Evolutionary conservation across 352 stramenopile genomes (phyloP).

Genomic region (Globisporangium echinulatum): DNA sequence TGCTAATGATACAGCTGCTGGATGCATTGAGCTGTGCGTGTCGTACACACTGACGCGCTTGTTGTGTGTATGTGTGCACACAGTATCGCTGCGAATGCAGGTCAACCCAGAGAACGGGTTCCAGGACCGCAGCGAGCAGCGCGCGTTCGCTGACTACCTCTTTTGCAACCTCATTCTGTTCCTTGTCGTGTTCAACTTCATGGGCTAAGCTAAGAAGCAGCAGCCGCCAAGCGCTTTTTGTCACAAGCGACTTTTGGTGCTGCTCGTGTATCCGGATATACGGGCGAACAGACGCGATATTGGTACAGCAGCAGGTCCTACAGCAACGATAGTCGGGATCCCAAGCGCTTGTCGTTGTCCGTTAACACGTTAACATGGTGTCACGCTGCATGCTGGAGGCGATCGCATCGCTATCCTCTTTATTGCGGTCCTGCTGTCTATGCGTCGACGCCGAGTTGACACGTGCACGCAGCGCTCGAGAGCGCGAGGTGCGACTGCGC

Average conservation of each 20-base stretch:
- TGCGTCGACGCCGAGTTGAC: too few relatives aligned
- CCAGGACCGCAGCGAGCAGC: conserved; percentile 75
- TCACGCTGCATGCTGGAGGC: too few relatives aligned
- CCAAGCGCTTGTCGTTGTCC: too few relatives aligned
- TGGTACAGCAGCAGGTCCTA: too few relatives aligned
- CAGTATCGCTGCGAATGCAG: conserved; percentile 88
- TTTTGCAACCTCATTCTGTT: conserved; percentile 92
- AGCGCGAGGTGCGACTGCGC: conserved; percentile 18
- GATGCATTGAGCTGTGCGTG: not conserved
- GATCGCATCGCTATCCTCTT: too few relatives aligned
- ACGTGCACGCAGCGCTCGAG: not conserved
- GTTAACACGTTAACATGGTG: too few relatives aligned
- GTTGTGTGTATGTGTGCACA: not conserved
- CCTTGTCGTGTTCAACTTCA: conserved; percentile 92
- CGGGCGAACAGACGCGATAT: too few relatives aligned
- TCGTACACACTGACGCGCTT: not conserved
- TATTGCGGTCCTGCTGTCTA: too few relatives aligned
- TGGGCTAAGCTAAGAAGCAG: conserved; percentile 55
- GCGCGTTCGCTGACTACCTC: conserved; percentile 88
- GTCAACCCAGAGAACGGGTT: conserved; percentile 86
- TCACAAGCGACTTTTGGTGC: too few relatives aligned
- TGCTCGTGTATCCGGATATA: too few relatives aligned
- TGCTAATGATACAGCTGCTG: not conserved
- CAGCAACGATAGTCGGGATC: too few relatives aligned
- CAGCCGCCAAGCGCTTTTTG: too few relatives aligned